A percentile compares a stretch with the other conserved stretches of the same genome.
Evolutionary conservation across 495 filamentous ascomycete genomes (phyloP).

Genomic region (Aspergillus steynii): DNA sequence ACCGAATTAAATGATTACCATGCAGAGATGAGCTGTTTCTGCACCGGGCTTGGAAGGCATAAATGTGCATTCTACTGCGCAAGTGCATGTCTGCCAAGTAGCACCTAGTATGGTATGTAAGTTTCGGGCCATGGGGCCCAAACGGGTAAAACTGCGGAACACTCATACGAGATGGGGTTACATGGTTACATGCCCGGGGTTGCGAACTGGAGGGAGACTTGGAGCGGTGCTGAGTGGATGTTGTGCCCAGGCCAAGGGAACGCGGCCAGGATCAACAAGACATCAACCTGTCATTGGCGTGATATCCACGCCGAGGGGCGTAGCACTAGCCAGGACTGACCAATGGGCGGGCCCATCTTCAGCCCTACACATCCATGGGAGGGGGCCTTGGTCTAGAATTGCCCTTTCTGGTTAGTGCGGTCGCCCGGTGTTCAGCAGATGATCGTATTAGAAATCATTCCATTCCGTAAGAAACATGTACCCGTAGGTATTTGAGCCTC

Average conservation of each 20-base stretch:
- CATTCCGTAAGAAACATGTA: not conserved
- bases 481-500: conserved; percentile 1
- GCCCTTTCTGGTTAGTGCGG: not conserved
- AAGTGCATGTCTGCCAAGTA: too few relatives aligned
- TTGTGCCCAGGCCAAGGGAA: not conserved
- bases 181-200: not conserved
- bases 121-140: not conserved
- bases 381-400: not conserved
- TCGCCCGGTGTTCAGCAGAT: not conserved
- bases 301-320: not conserved
- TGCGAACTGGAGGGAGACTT: not conserved
- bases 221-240: not conserved
- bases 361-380: conserved; percentile 9
- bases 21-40: not conserved
- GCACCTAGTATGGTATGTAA: conserved; percentile 21
- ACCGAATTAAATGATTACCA: not conserved
- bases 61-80: too few relatives aligned
- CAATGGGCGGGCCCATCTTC: conserved; percentile 1
- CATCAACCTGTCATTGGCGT: conserved; percentile 4
- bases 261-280: conserved; percentile 2
- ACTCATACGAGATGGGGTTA: not conserved
- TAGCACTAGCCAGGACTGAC: not conserved
- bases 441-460: not conserved
- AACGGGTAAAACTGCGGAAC: not conserved
- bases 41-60: not conserved